Evolutionary conservation across 306 rosid species (phyloP).

Genomic region (Trifolium pratense): DNA sequence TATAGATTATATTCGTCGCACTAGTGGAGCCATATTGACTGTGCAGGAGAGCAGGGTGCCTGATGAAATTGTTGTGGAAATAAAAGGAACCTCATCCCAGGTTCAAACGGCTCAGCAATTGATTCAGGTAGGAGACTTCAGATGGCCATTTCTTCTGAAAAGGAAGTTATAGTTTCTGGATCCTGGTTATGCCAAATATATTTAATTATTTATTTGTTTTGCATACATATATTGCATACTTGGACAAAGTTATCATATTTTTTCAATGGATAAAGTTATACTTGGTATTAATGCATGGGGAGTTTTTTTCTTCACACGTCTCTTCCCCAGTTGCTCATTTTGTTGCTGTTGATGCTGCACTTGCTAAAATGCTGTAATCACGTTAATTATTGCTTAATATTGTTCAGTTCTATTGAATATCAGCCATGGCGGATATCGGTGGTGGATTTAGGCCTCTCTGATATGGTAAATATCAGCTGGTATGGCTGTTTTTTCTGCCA

Average conservation of each 20-base stretch:
- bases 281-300: neutral
- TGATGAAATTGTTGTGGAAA: conserved; percentile 87
- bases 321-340: conserved; percentile 23
- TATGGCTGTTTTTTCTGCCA: too few species aligned
- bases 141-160: conserved; percentile 7
- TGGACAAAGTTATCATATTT: neutral
- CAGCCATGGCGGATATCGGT: too few species aligned
- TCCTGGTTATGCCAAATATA: conserved; percentile 8
- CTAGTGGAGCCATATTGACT: conserved; percentile 91
- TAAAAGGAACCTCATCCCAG: conserved; percentile 84
- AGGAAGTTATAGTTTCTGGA: neutral
- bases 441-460: too few species aligned
- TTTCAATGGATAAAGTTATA: neutral
- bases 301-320: neutral
- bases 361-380: neutral
- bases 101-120: conserved; percentile 86
- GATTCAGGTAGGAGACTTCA: conserved; percentile 69
- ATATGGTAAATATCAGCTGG: too few species aligned
- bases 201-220: conserved; percentile 4
- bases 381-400: neutral
- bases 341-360: conserved; percentile 25
- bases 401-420: too few species aligned
- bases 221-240: neutral
- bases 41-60: conserved; percentile 89
- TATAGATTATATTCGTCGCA: conserved; percentile 86